Base-by-base conservation (phyloP, 352 stramenopile genomes). In the Globisporangium apiculatum region DNA sequence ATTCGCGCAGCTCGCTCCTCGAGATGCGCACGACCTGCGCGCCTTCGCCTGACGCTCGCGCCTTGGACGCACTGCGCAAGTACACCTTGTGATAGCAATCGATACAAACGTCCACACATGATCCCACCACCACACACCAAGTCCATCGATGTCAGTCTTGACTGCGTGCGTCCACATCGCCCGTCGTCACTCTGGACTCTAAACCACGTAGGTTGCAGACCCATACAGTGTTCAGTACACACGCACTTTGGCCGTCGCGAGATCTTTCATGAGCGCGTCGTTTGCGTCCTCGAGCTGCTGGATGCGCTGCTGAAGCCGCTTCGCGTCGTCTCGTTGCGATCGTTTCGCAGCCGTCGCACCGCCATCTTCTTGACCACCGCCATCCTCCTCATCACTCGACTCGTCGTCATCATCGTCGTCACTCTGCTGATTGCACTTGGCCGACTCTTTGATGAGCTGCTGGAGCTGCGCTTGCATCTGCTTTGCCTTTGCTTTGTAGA, bases 401-500 rank as follows among this genome's bases (percentile, higher is more conserved):
- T 51, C 55, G 10, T 73, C 62, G 5, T 64, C 61, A 0, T 72
- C 45, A 5, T 66, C 53, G 15, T 67, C 60, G 6, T 72, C 58
- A 6, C 49, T 38, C 35, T 54, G 43, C 15, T 65, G 51, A 48
- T 75, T 83, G 54, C 62, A 75, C 31, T 47, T 79, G 53, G 59
- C 51, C 31, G 77, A 89, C 45, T 80, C 73, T 0, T 78, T 76
- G 53, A 93, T 89, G 14, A 91, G 70, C 64, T 91, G 79, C 66
- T 89, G 79, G 12, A 93, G 58, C 64, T 94, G 84, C n/a, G 65
- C 57, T 52, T 94, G 84, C 75, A 90, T 86, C 58, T 94, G 82
- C 60, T 94, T 91, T 37, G 82, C 79, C 54, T 94, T 94, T 15
- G 79, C 77, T 57, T 94, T 91, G 79, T 91, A 94, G 54, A 94